Base-by-base conservation (phyloP, 768 basidiomycete genomes). In the Myochromella boudieri region DNA sequence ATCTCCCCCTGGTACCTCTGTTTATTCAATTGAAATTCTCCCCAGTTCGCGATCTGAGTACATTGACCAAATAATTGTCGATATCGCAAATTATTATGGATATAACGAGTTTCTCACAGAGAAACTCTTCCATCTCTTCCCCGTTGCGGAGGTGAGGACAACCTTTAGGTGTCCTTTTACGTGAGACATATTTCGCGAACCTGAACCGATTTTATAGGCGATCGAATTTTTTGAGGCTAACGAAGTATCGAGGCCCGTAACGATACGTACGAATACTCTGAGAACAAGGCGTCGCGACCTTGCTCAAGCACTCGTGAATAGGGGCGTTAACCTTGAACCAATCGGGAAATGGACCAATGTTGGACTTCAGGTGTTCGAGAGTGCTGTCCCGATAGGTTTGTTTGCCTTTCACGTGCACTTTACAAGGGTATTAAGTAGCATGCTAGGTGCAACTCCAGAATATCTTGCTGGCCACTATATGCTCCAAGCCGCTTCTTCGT, bases 301-400 rank as follows among this genome's bases (percentile, higher is more conserved):
- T 48, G 95, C 92, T 1, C 95, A 98, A 67, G 78, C 85, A 0
- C 76, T 99, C 27, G 85, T 98, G 57, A 97, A 97, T 64, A 82
- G 97, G 38, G 97, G 97, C 26, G 97, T 98, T 51, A 97, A 91
- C 61, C 80, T 99, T 44, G 95, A 98, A 63, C 95, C 97, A 17
- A 95, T 99, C 55, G 97, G 95, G 24, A 98, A 98, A 70, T 98
- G 97, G 97, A 91, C 91, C 22, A 98, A 97, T 61, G 95, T 97
- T 52, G 97, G 97, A 12, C 77, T 99, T n/a, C 97, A 98, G 66
- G 88, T 99, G 3, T 98, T 98, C 63, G 95, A 97, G 69, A 91
- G 89, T 54, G 85, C 81, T 51, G 94, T 99, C 1, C 97, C 97
- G 0, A 91, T 99, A 52, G 95, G 91, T 81, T 58, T 15, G 44